phyloP scores from a whole-genome alignment of 2,329 filamentous ascomycete species.

The Diaporthe sp. region DNA sequence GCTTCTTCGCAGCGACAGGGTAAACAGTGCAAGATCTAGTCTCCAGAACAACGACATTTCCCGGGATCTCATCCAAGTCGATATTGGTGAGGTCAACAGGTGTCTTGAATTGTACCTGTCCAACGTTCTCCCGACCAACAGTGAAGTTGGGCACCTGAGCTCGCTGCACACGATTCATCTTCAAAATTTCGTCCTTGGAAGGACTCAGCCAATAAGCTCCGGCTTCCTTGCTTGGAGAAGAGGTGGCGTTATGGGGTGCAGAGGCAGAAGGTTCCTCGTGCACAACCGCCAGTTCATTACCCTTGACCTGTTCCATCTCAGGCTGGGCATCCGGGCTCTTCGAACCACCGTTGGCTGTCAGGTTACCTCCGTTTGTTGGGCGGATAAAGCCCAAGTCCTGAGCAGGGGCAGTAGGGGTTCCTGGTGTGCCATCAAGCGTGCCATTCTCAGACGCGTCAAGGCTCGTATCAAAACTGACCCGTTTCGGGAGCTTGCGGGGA shows the following conservation, averaged over 20 bases:
- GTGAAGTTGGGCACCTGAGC: conserved; percentile 81
- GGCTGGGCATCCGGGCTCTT: conserved; percentile 43
- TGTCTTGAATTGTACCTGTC: conserved; percentile 84
- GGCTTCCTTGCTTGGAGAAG: conserved; percentile 62
- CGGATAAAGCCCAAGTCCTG: conserved; percentile 73
- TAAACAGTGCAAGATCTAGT: conserved; percentile 92
- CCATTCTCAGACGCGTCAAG: conserved; percentile 61
- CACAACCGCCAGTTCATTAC: conserved; percentile 84
- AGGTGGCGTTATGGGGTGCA: conserved; percentile 44
- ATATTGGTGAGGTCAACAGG: conserved; percentile 86
- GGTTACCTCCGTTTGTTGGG: conserved; percentile 58
- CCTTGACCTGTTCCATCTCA: conserved; percentile 80
- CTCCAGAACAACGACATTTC: conserved; percentile 80
- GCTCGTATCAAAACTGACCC: conserved; percentile 90
- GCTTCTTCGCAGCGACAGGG: conserved; percentile 80
- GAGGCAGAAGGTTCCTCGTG: conserved; percentile 74
- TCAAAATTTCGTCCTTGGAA: conserved; percentile 78
- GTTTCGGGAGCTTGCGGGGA: conserved; percentile 77
- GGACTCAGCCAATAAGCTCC: conserved; percentile 93
- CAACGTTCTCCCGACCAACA: conserved; percentile 86
- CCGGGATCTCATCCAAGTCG: conserved; percentile 84
- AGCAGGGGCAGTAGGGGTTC: conserved; percentile 57
- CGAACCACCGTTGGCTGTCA: conserved; percentile 59
- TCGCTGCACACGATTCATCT: conserved; percentile 84
- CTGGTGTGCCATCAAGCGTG: conserved; percentile 51